These are phyloP conservation scores for Aspergillus bombycis DNA, from an alignment of 2,329 filamentous ascomycete species.

Conservation along the genomic window DNA sequence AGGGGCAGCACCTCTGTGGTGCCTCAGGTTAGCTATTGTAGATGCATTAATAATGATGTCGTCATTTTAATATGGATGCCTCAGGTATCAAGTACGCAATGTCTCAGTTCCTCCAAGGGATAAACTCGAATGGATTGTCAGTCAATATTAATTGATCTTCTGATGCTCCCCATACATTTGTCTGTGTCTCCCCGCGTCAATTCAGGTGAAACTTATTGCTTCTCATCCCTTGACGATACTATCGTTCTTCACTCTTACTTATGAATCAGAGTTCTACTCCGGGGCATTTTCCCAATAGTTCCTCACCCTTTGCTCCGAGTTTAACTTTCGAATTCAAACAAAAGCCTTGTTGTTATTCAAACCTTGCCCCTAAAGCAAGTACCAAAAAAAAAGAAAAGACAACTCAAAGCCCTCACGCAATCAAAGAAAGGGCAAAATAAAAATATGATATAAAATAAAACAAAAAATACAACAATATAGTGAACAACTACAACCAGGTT, in stretches of 20 bases:
- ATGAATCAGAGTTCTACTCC: neutral
- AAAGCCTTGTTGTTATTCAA: neutral
- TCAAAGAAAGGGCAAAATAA: neutral
- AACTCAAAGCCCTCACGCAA: neutral
- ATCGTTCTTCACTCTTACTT: neutral
- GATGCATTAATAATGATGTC: slow-evolving; percentile 5
- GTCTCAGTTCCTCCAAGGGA: neutral
- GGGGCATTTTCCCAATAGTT: neutral
- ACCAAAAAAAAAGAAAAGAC: neutral
- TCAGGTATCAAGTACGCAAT: neutral
- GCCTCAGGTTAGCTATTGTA: neutral
- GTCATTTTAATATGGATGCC: neutral
- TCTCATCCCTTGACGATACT: neutral
- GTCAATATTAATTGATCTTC: neutral
- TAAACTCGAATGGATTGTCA: neutral
- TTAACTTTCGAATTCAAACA: neutral
- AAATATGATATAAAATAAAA: neutral
- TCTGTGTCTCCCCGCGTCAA: neutral
- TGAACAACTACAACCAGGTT: neutral
- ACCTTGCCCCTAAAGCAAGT: neutral
- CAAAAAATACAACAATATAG: too few relatives aligned
- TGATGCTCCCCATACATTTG: neutral
- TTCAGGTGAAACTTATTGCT: neutral
- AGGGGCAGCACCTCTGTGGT: neutral
- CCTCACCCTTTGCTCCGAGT: neutral